These are phyloP conservation scores for Plenodomus tracheiphilus DNA, from an alignment of 2,329 filamentous ascomycete genomes.

Conservation along the genomic window DNA sequence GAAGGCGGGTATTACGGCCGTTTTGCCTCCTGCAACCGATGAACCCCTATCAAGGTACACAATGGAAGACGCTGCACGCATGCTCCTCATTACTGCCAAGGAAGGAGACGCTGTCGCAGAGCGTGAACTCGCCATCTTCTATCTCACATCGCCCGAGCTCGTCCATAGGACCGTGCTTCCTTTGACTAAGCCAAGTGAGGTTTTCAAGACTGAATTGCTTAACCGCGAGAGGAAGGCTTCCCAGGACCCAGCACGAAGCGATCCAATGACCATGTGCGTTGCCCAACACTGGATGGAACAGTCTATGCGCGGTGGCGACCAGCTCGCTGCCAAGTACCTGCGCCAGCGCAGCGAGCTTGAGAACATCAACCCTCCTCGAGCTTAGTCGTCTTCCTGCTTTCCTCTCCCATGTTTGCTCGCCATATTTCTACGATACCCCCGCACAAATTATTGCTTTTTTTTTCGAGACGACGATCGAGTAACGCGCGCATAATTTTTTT, in stretches of 20 bases:
- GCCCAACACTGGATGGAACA: constrained; percentile 98
- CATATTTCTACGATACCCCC: neutral
- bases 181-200: constrained; percentile 79
- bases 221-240: constrained; percentile 60
- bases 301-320: constrained; percentile 82
- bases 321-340: constrained; percentile 79
- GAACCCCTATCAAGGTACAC: constrained; percentile 64
- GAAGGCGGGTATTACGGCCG: constrained; percentile 15
- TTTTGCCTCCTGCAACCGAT: constrained; percentile 9
- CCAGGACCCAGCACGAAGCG: constrained; percentile 67
- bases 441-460: constrained; percentile 1
- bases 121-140: constrained; percentile 89
- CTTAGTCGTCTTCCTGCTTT: constrained; percentile 9
- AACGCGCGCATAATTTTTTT: constrained; percentile 5
- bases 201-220: constrained; percentile 88
- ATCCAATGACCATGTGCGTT: constrained; percentile 88
- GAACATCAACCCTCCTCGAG: constrained; percentile 53
- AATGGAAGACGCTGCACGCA: constrained; percentile 79
- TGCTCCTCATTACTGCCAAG: constrained; percentile 92
- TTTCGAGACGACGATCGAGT: neutral
- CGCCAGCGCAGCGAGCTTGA: constrained; percentile 70
- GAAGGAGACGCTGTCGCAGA: constrained; percentile 89
- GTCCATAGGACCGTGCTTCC: constrained; percentile 79
- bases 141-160: constrained; percentile 87
- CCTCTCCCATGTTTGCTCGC: constrained; percentile 7